Conservation (phyloP, 345 rosid genomes). For the Conringia planisiliqua region DNA sequence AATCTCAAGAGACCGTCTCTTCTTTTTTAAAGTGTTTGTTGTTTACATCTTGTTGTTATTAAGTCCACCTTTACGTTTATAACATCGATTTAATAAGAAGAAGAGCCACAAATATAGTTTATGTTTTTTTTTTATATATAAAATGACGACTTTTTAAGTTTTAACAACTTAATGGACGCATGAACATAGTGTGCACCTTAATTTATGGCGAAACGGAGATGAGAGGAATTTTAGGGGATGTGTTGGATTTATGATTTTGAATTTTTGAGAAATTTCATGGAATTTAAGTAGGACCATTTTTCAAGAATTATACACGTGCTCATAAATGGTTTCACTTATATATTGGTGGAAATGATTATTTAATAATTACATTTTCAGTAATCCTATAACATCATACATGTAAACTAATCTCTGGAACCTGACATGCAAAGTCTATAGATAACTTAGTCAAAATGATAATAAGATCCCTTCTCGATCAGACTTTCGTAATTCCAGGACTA, state of each 20-base stretch:
- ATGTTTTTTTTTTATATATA: background rate
- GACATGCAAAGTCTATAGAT: no score
- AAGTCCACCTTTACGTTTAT: background rate
- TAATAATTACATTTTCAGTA: background rate
- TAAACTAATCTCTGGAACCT: no score
- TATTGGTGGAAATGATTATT: background rate
- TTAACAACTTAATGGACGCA: background rate
- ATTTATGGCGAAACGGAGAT: background rate
- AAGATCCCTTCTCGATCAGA: background rate
- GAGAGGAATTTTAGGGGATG: background rate
- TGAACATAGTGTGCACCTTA: constrained; percentile 4
- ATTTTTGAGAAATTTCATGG: background rate
- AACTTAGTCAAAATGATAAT: no score
- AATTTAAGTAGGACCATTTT: background rate
- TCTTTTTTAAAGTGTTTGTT: background rate
- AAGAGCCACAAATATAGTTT: background rate
- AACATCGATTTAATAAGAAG: no score
- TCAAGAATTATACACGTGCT: background rate
- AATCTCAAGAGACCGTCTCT: background rate
- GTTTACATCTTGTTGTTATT: background rate
- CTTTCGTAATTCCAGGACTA: background rate
- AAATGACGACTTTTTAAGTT: background rate
- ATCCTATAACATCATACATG: no score
- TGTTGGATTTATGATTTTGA: background rate
- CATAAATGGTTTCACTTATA: background rate